These are phyloP conservation scores for Penicillium corylophilum DNA, from an alignment of 2,329 filamentous ascomycete genomes.

Conservation along the genomic window DNA sequence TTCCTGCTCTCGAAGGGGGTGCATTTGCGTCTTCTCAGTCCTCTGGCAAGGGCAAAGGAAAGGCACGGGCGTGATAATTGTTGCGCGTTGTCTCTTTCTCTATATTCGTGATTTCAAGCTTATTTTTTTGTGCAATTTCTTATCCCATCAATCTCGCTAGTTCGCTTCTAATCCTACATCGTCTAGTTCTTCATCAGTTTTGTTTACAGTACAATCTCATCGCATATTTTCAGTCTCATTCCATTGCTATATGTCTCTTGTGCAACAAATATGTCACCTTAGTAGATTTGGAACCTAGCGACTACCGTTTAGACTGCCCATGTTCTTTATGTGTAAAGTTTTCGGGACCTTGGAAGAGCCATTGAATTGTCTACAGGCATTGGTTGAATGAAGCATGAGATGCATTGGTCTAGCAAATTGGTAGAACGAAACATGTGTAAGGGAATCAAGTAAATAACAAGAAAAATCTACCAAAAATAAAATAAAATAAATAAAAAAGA, in stretches of 20 bases:
- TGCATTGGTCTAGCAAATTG: background rate
- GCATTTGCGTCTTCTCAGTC: constrained; percentile 21
- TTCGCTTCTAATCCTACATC: too few relatives aligned
- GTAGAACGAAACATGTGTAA: constrained; percentile 9
- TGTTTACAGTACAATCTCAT: background rate
- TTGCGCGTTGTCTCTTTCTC: background rate
- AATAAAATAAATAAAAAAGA: background rate
- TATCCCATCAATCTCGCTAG: background rate
- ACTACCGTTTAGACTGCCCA: background rate
- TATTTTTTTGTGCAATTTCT: background rate
- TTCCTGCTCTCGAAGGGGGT: constrained; percentile 25
- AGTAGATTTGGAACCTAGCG: background rate
- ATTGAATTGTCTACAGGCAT: background rate
- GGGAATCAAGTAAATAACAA: constrained; percentile 7
- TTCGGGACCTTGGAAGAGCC: background rate
- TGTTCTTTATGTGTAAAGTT: background rate
- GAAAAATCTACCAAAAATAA: background rate
- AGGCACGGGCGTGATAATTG: constrained; percentile 27
- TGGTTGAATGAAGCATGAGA: background rate
- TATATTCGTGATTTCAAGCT: background rate
- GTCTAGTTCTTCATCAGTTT: background rate
- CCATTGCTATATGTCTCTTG: background rate
- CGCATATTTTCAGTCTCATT: background rate
- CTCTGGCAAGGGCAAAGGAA: constrained; percentile 35
- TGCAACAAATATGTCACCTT: too few relatives aligned